phyloP scores from a whole-genome alignment of 1,139 yeast species.

The Suhomyces guaymorum region DNA sequence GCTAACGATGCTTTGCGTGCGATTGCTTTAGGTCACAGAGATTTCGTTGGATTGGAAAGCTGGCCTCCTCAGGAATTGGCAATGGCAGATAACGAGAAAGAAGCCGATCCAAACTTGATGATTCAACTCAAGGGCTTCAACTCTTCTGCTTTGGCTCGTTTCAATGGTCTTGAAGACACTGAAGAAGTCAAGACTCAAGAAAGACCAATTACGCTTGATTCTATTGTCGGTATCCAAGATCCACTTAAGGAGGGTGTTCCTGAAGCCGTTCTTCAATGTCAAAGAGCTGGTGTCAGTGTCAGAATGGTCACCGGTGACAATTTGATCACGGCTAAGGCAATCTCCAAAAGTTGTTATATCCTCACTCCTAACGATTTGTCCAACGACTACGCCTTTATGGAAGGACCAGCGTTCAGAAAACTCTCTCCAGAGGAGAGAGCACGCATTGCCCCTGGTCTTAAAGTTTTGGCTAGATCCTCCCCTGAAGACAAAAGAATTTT shows the following conservation, averaged over 20 bases:
- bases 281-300: conserved; percentile 87
- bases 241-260: conserved; percentile 91
- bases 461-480: conserved; percentile 89
- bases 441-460: conserved; percentile 64
- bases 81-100: conserved; percentile 27
- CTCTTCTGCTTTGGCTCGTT: conserved; percentile 5
- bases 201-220: conserved; percentile 53
- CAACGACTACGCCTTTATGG: conserved; percentile 72
- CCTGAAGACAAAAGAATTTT: conserved; percentile 92
- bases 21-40: conserved; percentile 78
- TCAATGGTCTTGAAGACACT: conserved; percentile 3
- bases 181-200: conserved; percentile 2
- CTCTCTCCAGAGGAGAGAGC: conserved; percentile 59
- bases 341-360: conserved; percentile 84
- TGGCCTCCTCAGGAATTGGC: conserved; percentile 68
- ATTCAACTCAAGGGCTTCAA: conserved; percentile 24
- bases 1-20: conserved; percentile 84
- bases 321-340: conserved; percentile 84
- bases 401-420: conserved; percentile 85
- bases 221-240: conserved; percentile 89
- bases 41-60: conserved; percentile 44
- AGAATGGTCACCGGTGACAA: conserved; percentile 99
- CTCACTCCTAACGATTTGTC: conserved; percentile 53
- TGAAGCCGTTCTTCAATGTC: conserved; percentile 82
- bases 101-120: conserved; percentile 51